Evolutionary conservation across 345 rosid genomes (phyloP).

Genomic region (Murraya koenigii): DNA sequence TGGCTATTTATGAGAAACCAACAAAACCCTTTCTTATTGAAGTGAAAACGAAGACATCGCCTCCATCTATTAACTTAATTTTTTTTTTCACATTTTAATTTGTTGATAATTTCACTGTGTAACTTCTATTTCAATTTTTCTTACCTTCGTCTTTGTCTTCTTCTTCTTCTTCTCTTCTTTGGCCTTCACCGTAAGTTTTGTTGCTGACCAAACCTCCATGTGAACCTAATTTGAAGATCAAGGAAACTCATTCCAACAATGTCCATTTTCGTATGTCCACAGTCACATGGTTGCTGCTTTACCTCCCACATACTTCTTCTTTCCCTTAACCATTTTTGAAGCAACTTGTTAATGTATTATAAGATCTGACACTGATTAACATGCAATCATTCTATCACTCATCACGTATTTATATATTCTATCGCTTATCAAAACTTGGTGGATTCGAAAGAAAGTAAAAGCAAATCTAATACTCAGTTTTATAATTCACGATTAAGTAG

Average conservation of each 20-base stretch:
- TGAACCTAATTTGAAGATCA: constrained; percentile 27
- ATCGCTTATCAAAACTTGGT: background rate
- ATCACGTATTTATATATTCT: background rate
- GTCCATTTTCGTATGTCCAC: constrained; percentile 5
- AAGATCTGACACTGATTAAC: constrained; percentile 16
- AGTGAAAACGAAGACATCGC: constrained; percentile 18
- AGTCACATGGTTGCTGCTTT: constrained; percentile 30
- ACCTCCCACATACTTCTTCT: constrained; percentile 10
- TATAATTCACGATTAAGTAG: too few species aligned
- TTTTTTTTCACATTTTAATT: background rate
- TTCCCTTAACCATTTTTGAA: constrained; percentile 15
- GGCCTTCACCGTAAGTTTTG: background rate
- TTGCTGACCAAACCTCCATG: constrained; percentile 23
- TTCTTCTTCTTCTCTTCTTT: background rate
- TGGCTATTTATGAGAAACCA: constrained; percentile 46
- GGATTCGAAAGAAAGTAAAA: background rate
- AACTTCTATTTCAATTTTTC: background rate
- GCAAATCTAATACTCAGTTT: background rate
- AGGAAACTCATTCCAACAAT: constrained; percentile 24
- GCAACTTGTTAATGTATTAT: constrained; percentile 12
- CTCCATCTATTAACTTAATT: background rate
- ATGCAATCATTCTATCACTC: constrained; percentile 7
- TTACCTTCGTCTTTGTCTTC: too few species aligned
- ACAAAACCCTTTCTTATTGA: constrained; percentile 22
- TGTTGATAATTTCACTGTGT: background rate